A percentile compares a stretch with the other conserved stretches of the same genome.
These are phyloP conservation scores for Vanrija humicola DNA, from an alignment of 1,284 basidiomycete genomes.

Conservation along the genomic window DNA sequence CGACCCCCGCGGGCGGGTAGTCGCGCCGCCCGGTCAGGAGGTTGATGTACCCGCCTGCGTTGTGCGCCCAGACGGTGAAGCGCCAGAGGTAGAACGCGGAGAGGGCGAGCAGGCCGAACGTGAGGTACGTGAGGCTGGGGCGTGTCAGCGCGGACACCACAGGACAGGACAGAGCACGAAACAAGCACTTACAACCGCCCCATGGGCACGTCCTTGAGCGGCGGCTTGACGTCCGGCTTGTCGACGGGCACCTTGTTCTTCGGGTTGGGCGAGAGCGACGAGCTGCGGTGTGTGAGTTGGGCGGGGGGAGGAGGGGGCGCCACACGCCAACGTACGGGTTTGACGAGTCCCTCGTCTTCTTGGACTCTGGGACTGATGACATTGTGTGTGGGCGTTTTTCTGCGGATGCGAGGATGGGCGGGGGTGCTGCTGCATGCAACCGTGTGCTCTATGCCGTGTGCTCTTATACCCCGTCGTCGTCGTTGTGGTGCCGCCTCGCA, in stretches of 20 bases:
- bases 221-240: slow-evolving; percentile 45
- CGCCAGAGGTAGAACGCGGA: slow-evolving; percentile 46
- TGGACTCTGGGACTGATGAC: no score
- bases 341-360: slow-evolving; percentile 1
- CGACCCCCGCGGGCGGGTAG: slow-evolving; percentile 6
- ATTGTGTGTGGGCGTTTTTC: slow-evolving; percentile 7
- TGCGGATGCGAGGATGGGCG: not conserved
- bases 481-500: no score
- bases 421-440: no score
- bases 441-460: not conserved
- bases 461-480: no score
- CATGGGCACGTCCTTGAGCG: slow-evolving; percentile 44
- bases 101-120: slow-evolving; percentile 33
- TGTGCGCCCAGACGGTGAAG: slow-evolving; percentile 42
- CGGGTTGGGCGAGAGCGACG: slow-evolving; percentile 37
- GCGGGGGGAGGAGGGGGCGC: not conserved
- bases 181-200: slow-evolving; percentile 41
- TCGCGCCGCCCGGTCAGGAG: slow-evolving; percentile 39
- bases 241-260: slow-evolving; percentile 35
- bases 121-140: slow-evolving; percentile 44
- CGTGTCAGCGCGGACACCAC: no score
- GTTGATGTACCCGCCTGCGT: slow-evolving; percentile 48
- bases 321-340: slow-evolving; percentile 19
- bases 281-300: slow-evolving; percentile 16
- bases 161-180: no score